Evolutionary conservation across 2,329 filamentous ascomycete species (phyloP), one percentile per base, ranked within the genome.

Genomic region (Drechslera avenae): DNA sequence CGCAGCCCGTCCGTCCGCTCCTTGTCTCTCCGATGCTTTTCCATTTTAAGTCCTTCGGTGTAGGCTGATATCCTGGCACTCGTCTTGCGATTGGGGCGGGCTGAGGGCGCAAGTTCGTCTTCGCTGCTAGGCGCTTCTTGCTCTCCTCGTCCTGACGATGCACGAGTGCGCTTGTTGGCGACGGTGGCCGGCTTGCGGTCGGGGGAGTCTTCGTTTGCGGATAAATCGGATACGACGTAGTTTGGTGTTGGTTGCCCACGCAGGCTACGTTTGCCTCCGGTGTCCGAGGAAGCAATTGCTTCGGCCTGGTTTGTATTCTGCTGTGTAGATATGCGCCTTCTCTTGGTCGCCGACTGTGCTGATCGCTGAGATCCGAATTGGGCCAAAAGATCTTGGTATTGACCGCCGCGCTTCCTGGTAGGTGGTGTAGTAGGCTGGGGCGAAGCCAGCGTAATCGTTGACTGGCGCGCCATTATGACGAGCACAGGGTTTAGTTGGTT

Each of bases 21-120:
- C 8, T 41, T 46, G 2, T 62, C 47, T 31, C 57, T 66, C 43
- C 42, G 61, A 8, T 60, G 52, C 7, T 52, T 53, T 62, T 73
- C 70, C 69, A 73, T 71, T 52, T 67, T 71, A n/a, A 73, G 41
- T 19, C 59, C 67, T 4, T 67, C 57, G 6, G 59, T 51, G 28
- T 66, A 57, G 3, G 47, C 45, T 1, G 53, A 45, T 21, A 58
- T 53, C 7, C 34, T 48, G n/a, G 53, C 46, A 19, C 48, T 54
- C 1, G 43, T 42, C 49, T 60, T 63, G 36, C 50, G 55, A 31
- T 40, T 42, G 18, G 50, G 48, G 18, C 44, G 55, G 9, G 37
- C 37, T 17, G 59, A 57, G 2, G 33, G 47, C 4, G 58, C 60
- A 9, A 64, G 62, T 35, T 67, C 64, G 63, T 67, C 65, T 50